Evolutionary conservation across 2,329 filamentous ascomycete species (phyloP).

Genomic region (Fusarium verrucosum): DNA sequence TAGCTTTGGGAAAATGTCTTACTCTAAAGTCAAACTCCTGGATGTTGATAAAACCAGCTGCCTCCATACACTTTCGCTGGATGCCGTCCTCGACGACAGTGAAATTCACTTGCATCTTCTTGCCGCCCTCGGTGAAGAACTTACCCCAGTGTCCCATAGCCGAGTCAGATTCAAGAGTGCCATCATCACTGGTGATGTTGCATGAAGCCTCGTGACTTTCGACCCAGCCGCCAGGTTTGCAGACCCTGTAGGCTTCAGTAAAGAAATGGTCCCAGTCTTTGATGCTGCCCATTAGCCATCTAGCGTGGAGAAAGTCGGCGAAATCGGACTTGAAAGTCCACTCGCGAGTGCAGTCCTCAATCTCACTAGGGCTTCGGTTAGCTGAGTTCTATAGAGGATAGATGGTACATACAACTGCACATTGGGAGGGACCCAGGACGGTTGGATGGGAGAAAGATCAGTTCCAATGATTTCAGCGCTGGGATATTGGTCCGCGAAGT

Average conservation of each 20-base stretch:
- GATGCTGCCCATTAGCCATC: constrained; percentile 65
- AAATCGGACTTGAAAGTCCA: constrained; percentile 46
- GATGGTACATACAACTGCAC: constrained; percentile 53
- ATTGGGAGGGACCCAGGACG: constrained; percentile 49
- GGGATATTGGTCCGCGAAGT: constrained; percentile 57
- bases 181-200: constrained; percentile 44
- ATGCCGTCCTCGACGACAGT: constrained; percentile 34
- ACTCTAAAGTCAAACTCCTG: constrained; percentile 41
- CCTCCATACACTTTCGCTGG: constrained; percentile 33
- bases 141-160: constrained; percentile 45
- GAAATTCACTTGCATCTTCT: constrained; percentile 46
- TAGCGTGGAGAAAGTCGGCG: constrained; percentile 70
- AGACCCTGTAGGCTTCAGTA: constrained; percentile 60
- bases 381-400: fast-evolving
- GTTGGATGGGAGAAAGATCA: constrained; percentile 57
- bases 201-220: constrained; percentile 48
- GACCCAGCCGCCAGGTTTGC: constrained; percentile 63
- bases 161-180: constrained; percentile 40
- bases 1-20: fast-evolving
- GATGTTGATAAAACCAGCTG: constrained; percentile 37
- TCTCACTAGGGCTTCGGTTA: constrained; percentile 8
- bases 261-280: constrained; percentile 64
- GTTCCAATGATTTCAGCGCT: constrained; percentile 58
- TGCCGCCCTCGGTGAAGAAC: constrained; percentile 45
- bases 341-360: constrained; percentile 46